Evolutionary conservation across 208 protist species (phyloP), one percentile per base, ranked within the genome.

Genomic region (Crithidia acanthocephali): DNA sequence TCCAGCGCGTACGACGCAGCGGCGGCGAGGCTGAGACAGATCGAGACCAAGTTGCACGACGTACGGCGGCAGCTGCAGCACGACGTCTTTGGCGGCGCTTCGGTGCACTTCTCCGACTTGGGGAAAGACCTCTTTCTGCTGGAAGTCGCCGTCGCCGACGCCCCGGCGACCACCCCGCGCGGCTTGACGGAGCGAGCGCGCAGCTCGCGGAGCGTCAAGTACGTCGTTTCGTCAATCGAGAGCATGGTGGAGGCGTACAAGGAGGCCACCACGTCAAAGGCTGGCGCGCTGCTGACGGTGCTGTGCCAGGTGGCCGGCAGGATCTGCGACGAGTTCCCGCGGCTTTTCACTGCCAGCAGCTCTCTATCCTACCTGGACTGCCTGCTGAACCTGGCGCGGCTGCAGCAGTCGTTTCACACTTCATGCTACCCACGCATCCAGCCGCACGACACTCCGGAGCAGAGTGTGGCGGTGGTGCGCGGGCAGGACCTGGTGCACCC

Each of bases 51-150:
- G 61, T 74, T 96, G n/a, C 50, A 96, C 67, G 80, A 68, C 15
- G 72, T 79, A 23, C 74, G 85, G 9, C 28, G 59, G 11, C 60
- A 81, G 27, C 27, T 85, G 6, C 76, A 83, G 42, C n/a, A 58
- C 11, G 80, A 90, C 15, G 59, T 87, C n/a, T 95, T 95, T 56
- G 33, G 40, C 28, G 84, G 81, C n/a, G 78, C 81, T 2, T 52
- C 72, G 32, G 70, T 91, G 20, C 68, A 74, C 40, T 97, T 89
- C 58, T 66, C 61, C 37, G 77, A 92, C 63, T 52, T 97, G 30
- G 94, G 94, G 1, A 94, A 95, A 63, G 94, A 97, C 56, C 62
- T 84, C 18, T 96, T 95, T 74, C 66, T 97, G 47, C 67, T 96
- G 22, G 91, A 97, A 50, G 90, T 97, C 48, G 78, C 90, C 45